Conservation (phyloP, 176 grass and related monocot species). For the Pharus latifolius region DNA sequence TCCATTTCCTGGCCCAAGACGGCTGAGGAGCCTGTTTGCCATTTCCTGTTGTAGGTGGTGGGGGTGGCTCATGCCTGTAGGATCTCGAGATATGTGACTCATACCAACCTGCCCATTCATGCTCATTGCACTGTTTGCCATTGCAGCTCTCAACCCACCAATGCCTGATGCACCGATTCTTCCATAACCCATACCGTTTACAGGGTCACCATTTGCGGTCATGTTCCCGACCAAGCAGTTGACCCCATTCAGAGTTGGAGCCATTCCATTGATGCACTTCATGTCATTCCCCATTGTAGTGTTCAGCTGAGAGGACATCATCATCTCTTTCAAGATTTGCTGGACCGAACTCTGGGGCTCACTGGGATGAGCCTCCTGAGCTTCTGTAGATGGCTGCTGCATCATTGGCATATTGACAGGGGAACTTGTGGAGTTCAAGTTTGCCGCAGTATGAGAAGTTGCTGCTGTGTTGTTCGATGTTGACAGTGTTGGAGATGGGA, state of each 20-base stretch:
- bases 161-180: constrained; percentile 32
- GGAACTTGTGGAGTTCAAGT: background rate
- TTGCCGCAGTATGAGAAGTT: constrained; percentile 6
- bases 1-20: constrained; percentile 61
- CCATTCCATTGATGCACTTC: constrained; percentile 57
- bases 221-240: constrained; percentile 52
- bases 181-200: constrained; percentile 42
- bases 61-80: constrained; percentile 46
- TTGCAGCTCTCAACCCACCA: constrained; percentile 34
- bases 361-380: constrained; percentile 51
- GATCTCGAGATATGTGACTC: constrained; percentile 42
- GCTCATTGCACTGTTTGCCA: constrained; percentile 50
- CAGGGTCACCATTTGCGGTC: constrained; percentile 34
- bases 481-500: constrained; percentile 24
- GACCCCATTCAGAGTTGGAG: constrained; percentile 39
- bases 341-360: constrained; percentile 89
- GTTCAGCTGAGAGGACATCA: constrained; percentile 84
- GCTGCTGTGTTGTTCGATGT: constrained; percentile 36
- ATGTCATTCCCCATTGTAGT: constrained; percentile 32
- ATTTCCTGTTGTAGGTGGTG: constrained; percentile 81
- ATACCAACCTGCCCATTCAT: constrained; percentile 62
- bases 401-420: constrained; percentile 33
- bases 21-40: constrained; percentile 54
- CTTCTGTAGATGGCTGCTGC: constrained; percentile 34
- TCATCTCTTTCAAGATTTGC: constrained; percentile 75